These are phyloP conservation scores for Cyberlindnera lachancei DNA, from an alignment of 805 yeast genomes.

Conservation along the genomic window DNA sequence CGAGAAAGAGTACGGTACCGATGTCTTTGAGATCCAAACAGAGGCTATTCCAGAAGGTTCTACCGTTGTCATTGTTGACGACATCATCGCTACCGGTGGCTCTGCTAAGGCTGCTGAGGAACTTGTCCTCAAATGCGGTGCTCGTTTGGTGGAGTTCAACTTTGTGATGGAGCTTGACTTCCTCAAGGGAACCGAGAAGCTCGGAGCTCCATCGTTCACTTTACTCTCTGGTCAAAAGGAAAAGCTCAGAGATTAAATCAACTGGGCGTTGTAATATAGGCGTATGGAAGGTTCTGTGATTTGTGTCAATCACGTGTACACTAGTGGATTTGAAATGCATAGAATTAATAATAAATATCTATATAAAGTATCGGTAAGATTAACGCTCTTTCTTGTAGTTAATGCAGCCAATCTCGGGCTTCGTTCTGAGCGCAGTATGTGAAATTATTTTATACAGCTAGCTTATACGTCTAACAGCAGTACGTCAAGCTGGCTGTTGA, in stretches of 20 bases:
- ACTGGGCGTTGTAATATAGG: too few species aligned
- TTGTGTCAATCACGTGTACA: too few species aligned
- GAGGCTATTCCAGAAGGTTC: constrained; percentile 76
- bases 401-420: too few species aligned
- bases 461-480: too few species aligned
- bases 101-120: constrained; percentile 93
- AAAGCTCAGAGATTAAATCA: constrained; percentile 24
- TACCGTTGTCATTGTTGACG: constrained; percentile 84
- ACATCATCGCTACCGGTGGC: constrained; percentile 97
- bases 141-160: constrained; percentile 67
- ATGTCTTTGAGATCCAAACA: constrained; percentile 80
- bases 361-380: too few species aligned
- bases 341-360: too few species aligned
- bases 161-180: constrained; percentile 94
- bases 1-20: constrained; percentile 89
- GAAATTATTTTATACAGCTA: too few species aligned
- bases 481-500: too few species aligned
- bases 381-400: too few species aligned
- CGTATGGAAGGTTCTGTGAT: too few species aligned
- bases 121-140: constrained; percentile 60
- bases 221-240: constrained; percentile 77
- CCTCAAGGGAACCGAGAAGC: constrained; percentile 86
- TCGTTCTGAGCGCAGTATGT: too few species aligned
- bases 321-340: too few species aligned
- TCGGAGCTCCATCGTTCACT: constrained; percentile 84